Base-by-base conservation (phyloP, 257 asterid species). In the Cinchona pubescens region DNA sequence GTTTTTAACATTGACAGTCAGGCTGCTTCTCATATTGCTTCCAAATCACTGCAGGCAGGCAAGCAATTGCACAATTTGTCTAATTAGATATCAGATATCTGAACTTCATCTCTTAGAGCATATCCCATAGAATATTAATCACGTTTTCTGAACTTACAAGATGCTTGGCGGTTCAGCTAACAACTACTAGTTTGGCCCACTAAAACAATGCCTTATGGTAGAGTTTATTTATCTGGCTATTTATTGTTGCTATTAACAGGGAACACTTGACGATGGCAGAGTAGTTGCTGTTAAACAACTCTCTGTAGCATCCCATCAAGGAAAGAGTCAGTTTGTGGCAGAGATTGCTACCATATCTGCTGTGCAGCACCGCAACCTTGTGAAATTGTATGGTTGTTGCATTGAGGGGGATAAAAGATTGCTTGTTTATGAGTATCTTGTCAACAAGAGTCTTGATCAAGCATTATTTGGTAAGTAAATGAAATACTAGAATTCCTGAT, bases 271-370 rank as follows among this genome's bases (percentile, higher is more conserved):
- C 18, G 97, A 91, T 73, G 96, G 88, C 70, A 86, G 96, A 83
- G 86, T 71, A 42, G 83, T 93, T 78, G 97, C 96, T 53, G 96
- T 93, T 48, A 93, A 93, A 79, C 92, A 87, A 77, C 86, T 93
- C 40, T 93, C 97, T 13, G 90, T 90, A 69, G 89, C 85, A 25
- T 93, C 97, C 59, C 96, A 82, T 61, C 98, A 93, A 79, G 98
- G 97, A 51, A 93, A 90, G 85, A 84, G 89, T 40, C 96, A 93
- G 84, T 93, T 93, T 75, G 82, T 90, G 69, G 94, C 98, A 46
- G 98, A 93, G 85, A 91, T 93, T 38, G 98, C 96, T 35, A 88
- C 96, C 34, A 91, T 93, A 74, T 93, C 98, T 34, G 95, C 97
- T 25, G 98, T 93, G 64, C 98, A 93, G 74, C 98, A 93, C 66